Conservation (phyloP, 2,329 filamentous ascomycete species). For the Fusarium sp. region DNA sequence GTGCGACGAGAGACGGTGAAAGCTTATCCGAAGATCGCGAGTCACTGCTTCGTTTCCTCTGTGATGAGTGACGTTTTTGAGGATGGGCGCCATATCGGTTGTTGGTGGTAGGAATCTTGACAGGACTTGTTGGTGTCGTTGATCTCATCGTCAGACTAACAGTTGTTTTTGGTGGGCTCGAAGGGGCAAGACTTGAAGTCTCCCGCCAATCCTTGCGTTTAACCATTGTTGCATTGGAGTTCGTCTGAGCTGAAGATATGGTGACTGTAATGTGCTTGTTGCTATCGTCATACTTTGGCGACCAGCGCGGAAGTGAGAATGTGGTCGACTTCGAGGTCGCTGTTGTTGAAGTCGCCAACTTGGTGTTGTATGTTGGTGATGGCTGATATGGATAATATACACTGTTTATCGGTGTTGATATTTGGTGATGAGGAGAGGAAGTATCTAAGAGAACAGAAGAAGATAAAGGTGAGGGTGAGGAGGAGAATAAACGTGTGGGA, state of each 20-base stretch:
- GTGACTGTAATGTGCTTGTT: slow-evolving; percentile 39
- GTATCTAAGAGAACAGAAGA: slow-evolving; percentile 21
- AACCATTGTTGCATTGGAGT: slow-evolving; percentile 47
- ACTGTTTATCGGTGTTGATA: slow-evolving; percentile 6
- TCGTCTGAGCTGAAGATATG: slow-evolving; percentile 35
- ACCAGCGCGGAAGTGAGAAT: slow-evolving; percentile 36
- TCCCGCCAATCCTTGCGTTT: slow-evolving; percentile 49
- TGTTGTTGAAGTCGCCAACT: slow-evolving; percentile 22
- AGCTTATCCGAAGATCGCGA: slow-evolving; percentile 63
- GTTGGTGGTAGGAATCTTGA: slow-evolving; percentile 63
- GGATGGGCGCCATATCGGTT: slow-evolving; percentile 48
- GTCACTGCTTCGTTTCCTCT: slow-evolving; percentile 52
- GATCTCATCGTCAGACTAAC: slow-evolving; percentile 43
- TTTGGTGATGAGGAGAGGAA: slow-evolving; percentile 16
- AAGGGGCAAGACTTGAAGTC: slow-evolving; percentile 41
- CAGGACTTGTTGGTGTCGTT: slow-evolving; percentile 58
- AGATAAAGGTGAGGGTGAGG: slow-evolving; percentile 16
- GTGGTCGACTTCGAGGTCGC: slow-evolving; percentile 31
- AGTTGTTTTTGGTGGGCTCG: slow-evolving; percentile 43
- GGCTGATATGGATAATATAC: slow-evolving; percentile 11
- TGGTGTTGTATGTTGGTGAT: slow-evolving; percentile 7
- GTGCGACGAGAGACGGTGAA: slow-evolving; percentile 67
- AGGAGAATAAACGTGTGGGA: slow-evolving; percentile 20
- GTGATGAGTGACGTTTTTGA: slow-evolving; percentile 51
- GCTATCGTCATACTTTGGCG: slow-evolving; percentile 46